Conservation (phyloP, 2,329 filamentous ascomycete genomes). For the Fusarium redolens region DNA sequence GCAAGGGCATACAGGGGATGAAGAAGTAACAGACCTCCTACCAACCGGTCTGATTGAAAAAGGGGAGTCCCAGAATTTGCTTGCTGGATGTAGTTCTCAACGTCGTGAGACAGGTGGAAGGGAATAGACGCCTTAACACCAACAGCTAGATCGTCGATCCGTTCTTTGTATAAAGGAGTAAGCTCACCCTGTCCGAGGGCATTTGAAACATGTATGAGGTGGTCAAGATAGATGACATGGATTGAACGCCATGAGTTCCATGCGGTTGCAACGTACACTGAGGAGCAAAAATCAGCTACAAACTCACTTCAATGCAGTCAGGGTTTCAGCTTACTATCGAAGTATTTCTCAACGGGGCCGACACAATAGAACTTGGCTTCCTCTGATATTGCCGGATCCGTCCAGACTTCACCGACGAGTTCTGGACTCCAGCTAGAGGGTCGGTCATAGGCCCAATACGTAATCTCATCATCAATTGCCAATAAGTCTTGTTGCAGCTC, state of each 20-base stretch:
- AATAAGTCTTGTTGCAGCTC: neutral
- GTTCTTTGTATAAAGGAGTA: neutral
- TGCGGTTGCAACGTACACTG: constrained; percentile 9
- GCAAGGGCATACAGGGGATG: constrained; percentile 10
- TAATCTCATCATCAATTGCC: neutral
- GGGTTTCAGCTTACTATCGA: neutral
- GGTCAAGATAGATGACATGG: constrained; percentile 9
- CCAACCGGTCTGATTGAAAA: neutral
- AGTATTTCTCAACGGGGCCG: constrained; percentile 11
- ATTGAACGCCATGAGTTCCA: constrained; percentile 21
- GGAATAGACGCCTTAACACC: constrained; percentile 8
- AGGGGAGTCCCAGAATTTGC: neutral
- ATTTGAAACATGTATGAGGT: constrained; percentile 2
- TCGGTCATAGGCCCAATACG: neutral
- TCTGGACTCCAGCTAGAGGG: neutral
- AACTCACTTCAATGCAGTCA: fast-evolving
- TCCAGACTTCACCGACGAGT: constrained; percentile 1
- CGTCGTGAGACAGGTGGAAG: neutral
- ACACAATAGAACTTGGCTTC: neutral
- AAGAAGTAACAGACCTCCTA: neutral
- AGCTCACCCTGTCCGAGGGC: neutral
- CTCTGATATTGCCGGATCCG: neutral
- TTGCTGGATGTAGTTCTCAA: neutral
- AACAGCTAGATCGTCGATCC: neutral
- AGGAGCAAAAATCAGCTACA: neutral